Base-by-base conservation (phyloP, 768 basidiomycete species). In the Hortiboletus flavorubellus region DNA sequence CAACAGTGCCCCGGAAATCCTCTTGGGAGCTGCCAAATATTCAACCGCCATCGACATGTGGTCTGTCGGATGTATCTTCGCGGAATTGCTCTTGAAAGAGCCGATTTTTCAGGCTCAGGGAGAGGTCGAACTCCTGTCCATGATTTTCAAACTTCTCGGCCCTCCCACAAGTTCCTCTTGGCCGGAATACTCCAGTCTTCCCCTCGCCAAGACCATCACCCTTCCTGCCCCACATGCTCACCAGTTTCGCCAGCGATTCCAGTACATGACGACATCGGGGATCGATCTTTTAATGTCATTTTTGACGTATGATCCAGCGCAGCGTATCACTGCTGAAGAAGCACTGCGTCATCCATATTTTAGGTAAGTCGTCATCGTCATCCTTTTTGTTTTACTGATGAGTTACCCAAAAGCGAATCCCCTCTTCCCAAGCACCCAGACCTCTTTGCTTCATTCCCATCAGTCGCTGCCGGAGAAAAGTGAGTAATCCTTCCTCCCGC, bases 21-120 rank as follows among this genome's bases (percentile, higher is more conserved):
- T 99, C 15, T 78, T 99, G 29, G 97, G 96, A 12, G 92, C 91
- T 12, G 90, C 85, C 54, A 91, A 87, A 35, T 99, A 99, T 71
- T 90, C 93, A 14, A 99, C 96, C 18, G 88, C 95, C 0, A 84
- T 99, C 53, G 97, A 99, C 70, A 85, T 98, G 82, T 99, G 97
- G 97, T 96, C 93, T 46, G 93, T 97, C 10, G 97, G 97, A 8
- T 99, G 97, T 76, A 98, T 99, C 61, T 98, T 98, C 65, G 95
- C 91, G 14, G 97, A 99, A 70, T 78, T 99, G 46, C 83, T 99
- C 64, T 78, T 96, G 62, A 94, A 94, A 60, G 93, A 97, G 70
- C 93, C 97, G 3, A 77, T 98, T n/a, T 93, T 98, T 69, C 96
- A 95, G 73, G 94, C 95, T n/a, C 89, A 95, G 66, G 86, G 86